Evolutionary conservation across 2,329 filamentous ascomycete species (phyloP), one percentile per base, ranked within the genome.

Genomic region (Cladosporium sphaerospermum): DNA sequence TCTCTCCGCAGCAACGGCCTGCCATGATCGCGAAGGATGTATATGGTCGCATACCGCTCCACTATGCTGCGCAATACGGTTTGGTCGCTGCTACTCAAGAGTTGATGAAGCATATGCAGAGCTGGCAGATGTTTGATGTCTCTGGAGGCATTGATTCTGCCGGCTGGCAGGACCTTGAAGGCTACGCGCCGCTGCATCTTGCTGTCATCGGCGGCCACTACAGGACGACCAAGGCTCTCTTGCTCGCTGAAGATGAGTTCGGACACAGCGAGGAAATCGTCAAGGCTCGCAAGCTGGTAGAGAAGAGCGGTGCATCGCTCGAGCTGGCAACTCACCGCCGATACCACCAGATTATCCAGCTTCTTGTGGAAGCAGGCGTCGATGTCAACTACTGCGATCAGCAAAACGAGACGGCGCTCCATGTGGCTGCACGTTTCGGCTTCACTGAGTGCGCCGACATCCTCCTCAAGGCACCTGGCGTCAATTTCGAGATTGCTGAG

Each of bases 1-100:
- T 99, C 7, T 79, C 75, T 9, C 76, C 80, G 0, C 73, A 79
- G 9, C 92, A 97, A 61, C 81, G 85, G 9, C 59, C 68, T 10
- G 85, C 86, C 0, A 74, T 97, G 9, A 75, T 79, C 46, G 80
- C 81, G 10, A 83, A 79, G 55, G 92, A 97, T 70, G 78, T 83
- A 0, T 87, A 92, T 56, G 91, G 89, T 2, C 86, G 92, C 4
- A 79, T 92, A 11, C 90, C 92, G 1, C 77, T 97, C 9, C 92
- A 97, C 68, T 96, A 96, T 66, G 90, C 90, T 2, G 92, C 93
- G 0, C 90, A 97, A 67, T 96, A 95, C 66, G 93, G 93, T 2
- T 90, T 96, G 62, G 88, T 93, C 3, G 82, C 89, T n/a, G 85
- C 96, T 9, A 96, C 89, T 65, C 81, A 95, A 65, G 78, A 91